phyloP scores from a whole-genome alignment of 257 asterid species.

The Anisodus tanguticus region DNA sequence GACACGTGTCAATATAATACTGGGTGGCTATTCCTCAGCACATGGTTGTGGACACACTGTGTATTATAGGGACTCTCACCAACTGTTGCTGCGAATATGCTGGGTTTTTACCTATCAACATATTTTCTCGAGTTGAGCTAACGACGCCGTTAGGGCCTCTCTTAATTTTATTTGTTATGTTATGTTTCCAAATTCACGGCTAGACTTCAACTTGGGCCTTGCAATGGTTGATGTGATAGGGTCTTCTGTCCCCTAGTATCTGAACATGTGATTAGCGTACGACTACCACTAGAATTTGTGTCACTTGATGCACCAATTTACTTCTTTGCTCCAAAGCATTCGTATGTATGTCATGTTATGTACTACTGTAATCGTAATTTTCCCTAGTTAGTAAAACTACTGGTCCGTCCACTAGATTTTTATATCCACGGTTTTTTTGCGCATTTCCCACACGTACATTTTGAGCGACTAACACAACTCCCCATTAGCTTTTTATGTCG shows the following conservation, averaged over 20 bases:
- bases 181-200: background rate
- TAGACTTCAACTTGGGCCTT: slow-evolving; percentile 7
- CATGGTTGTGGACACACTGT: background rate
- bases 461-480: background rate
- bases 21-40: background rate
- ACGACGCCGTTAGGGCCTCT: background rate
- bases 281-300: background rate
- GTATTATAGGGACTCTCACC: background rate
- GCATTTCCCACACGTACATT: background rate
- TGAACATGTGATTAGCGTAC: background rate
- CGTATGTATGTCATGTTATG: background rate
- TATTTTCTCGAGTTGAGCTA: background rate
- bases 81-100: background rate
- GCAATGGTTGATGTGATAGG: background rate
- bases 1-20: slow-evolving; percentile 29
- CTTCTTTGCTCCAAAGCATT: background rate
- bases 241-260: background rate
- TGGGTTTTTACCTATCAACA: background rate
- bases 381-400: background rate
- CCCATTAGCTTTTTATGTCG: background rate
- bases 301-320: background rate
- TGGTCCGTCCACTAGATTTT: background rate
- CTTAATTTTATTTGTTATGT: background rate
- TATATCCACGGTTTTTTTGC: background rate
- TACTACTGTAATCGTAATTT: background rate